Percentiles rank a stretch among this genome's conserved stretches.
Conservation (phyloP, 345 rosid genomes). For the Mangifera indica region DNA sequence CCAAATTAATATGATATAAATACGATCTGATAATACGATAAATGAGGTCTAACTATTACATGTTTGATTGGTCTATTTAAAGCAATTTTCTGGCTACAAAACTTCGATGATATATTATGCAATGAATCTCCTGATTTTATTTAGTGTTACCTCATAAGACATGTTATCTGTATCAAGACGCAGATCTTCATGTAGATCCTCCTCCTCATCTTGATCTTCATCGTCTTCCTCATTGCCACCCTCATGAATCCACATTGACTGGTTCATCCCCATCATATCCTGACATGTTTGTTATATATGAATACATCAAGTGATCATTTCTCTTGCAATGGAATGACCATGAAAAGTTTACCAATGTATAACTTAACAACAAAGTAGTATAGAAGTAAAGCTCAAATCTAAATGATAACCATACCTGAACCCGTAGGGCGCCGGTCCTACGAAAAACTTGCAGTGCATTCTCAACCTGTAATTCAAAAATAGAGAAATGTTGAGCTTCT, state of each 20-base stretch:
- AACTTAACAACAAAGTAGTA: too few species aligned
- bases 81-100: neutral
- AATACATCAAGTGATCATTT: neutral
- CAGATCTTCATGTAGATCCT: constrained; percentile 14
- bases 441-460: constrained; percentile 22
- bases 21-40: too few species aligned
- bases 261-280: constrained; percentile 22
- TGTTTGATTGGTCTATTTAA: too few species aligned
- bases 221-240: neutral
- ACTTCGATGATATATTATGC: neutral
- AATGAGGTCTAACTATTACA: too few species aligned
- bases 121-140: neutral
- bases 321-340: neutral
- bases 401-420: constrained; percentile 23
- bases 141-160: constrained; percentile 36
- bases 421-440: constrained; percentile 3
- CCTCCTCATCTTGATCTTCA: neutral
- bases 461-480: constrained; percentile 27
- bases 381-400: neutral
- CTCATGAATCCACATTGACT: constrained; percentile 5
- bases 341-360: too few species aligned
- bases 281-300: neutral
- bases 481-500: neutral
- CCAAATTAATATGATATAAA: too few species aligned
- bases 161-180: constrained; percentile 31